Percentiles rank a stretch among this genome's conserved stretches.
Conservation (phyloP, 2,329 filamentous ascomycete genomes). For the Claviceps maximensis region DNA sequence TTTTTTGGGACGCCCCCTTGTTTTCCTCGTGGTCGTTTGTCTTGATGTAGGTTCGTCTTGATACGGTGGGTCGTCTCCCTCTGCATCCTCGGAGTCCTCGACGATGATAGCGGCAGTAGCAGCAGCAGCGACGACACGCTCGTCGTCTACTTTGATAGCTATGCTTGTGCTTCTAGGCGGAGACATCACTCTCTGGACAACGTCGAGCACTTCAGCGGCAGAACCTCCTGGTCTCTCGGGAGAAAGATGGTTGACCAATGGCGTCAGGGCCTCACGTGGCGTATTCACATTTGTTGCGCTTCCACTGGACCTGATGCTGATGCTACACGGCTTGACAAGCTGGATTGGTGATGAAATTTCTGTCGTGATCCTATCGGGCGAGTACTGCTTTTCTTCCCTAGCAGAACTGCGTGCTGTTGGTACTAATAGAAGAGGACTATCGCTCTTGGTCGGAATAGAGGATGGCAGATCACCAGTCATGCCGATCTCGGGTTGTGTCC, state of each 20-base stretch:
- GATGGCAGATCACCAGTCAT: conserved; percentile 2
- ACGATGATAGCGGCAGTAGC: too few species aligned
- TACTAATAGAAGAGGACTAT: conserved; percentile 21
- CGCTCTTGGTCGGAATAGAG: conserved; percentile 12
- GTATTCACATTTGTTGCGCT: conserved; percentile 24
- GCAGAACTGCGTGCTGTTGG: conserved; percentile 20
- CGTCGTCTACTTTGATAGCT: background rate
- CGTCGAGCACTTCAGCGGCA: background rate
- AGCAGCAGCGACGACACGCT: background rate
- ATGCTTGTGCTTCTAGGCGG: background rate
- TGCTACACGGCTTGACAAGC: background rate
- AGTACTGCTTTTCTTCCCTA: conserved; percentile 24
- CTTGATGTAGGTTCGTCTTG: conserved; percentile 3
- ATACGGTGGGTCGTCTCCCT: conserved; percentile 9
- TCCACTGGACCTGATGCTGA: conserved; percentile 17
- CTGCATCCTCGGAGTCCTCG: background rate
- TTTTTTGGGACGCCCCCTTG: conserved; percentile 21
- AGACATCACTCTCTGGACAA: background rate
- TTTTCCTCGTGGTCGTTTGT: conserved; percentile 14
- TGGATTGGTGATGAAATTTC: conserved; percentile 9
- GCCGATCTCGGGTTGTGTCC: conserved; percentile 1
- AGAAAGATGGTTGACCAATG: background rate
- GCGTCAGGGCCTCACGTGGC: conserved; percentile 9
- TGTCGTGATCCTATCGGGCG: conserved; percentile 11
- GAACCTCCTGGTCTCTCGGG: background rate